Evolutionary conservation across 1,284 basidiomycete species (phyloP).

Genomic region (Marasmius fiardii): DNA sequence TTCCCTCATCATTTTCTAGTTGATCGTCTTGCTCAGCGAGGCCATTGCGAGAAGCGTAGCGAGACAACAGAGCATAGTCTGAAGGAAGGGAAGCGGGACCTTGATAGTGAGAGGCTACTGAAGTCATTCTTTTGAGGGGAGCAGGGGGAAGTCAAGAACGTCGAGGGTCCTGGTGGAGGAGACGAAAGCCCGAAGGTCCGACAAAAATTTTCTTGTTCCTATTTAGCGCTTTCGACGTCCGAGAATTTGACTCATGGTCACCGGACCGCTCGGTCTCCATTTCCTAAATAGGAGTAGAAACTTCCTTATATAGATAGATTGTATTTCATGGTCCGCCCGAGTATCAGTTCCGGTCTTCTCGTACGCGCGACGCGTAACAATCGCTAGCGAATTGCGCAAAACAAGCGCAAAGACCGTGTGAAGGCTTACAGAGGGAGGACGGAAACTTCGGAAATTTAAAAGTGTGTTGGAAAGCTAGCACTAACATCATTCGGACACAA

Average conservation of each 20-base stretch:
- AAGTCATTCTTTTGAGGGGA: not conserved
- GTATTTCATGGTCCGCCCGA: no score
- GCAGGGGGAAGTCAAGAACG: not conserved
- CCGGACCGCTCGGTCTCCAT: not conserved
- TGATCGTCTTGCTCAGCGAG: not conserved
- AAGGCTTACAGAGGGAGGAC: no score
- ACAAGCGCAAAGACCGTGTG: no score
- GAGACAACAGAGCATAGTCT: constrained; percentile 49
- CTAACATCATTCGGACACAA: no score
- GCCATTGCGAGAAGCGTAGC: constrained; percentile 34
- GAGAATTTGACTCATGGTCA: not conserved
- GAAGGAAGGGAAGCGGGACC: constrained; percentile 56
- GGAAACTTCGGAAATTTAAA: no score
- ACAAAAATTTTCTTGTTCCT: not conserved
- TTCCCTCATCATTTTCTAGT: not conserved
- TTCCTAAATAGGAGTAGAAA: not conserved
- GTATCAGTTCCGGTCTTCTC: not conserved
- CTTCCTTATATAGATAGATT: not conserved
- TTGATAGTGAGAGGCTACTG: constrained; percentile 42
- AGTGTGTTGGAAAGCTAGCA: no score
- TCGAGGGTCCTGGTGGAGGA: not conserved
- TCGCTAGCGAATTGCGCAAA: no score
- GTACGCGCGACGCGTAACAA: not conserved
- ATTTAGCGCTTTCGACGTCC: no score
- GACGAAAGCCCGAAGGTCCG: not conserved